Base-by-base conservation (phyloP, 768 basidiomycete species). In the Mycena maculata region DNA sequence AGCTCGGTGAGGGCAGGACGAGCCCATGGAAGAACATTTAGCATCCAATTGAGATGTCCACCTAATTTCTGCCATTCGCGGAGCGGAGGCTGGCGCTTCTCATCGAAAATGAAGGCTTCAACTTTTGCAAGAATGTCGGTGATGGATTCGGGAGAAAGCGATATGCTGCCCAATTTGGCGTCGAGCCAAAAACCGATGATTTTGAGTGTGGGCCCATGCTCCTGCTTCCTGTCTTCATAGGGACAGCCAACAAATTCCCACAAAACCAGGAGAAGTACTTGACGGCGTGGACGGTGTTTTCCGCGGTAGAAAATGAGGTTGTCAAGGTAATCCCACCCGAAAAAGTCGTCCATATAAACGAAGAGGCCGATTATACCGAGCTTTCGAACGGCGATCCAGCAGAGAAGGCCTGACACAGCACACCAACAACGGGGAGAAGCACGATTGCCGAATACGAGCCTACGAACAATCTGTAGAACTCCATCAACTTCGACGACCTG, bases 111-210 rank as follows among this genome's bases (percentile, higher is more conserved):
- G 33, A 59, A 59, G 4, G 33, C 33, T 1, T 13, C 11, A 10
- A 59, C 20, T 47, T 49, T 47, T 6, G 8, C 2, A 3, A 78
- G 50, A 3, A 82, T 68, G 2, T 73, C 63, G 0, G 4, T 2
- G 0, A 70, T 23, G 0, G 73, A 74, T 0, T 75, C 69, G 0
- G 52, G 48, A 0, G 72, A 54, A 30, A 81, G 71, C 0, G 67
- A 65, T 5, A 79, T 76, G 0, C 62, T 27, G 39, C 81, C 78
- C 0, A 22, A 2, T 9, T 74, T 71, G 0, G 73, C 71, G 27
- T 82, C 72, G 1, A 83, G 74, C 18, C 68, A 68, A 45, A 83
- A 82, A 0, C 82, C 80, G 41, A 83, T 81, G 38, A 83, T 75
- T n/a, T 72, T 75, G 0, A 81, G 53, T 18, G 50, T n/a, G 0